phyloP scores from a whole-genome alignment of 805 yeast species.

The Metahyphopichia silvanorum region DNA sequence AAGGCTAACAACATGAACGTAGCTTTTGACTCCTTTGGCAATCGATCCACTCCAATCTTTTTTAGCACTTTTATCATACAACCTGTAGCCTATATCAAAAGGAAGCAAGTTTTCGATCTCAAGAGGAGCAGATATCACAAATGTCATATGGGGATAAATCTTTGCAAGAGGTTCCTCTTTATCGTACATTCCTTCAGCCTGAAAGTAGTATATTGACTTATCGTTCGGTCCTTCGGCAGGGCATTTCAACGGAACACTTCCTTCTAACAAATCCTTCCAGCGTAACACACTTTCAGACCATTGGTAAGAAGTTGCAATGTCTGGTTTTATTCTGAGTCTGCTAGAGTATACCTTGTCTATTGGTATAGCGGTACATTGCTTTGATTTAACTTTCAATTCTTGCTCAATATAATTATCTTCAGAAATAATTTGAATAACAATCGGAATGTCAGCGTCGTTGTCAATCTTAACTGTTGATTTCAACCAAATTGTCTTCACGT shows the following conservation, averaged over 20 bases:
- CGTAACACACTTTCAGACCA: conserved; percentile 65
- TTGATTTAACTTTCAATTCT: conserved; percentile 46
- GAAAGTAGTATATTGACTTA: conserved; percentile 58
- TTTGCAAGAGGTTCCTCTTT: conserved; percentile 65
- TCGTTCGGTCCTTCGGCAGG: conserved; percentile 36
- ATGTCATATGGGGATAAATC: conserved; percentile 80
- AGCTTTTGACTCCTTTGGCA: conserved; percentile 61
- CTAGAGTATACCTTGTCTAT: conserved; percentile 63
- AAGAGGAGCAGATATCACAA: conserved; percentile 79
- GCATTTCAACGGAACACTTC: conserved; percentile 61
- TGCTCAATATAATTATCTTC: conserved; percentile 25
- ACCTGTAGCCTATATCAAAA: conserved; percentile 67
- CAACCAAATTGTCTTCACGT: conserved; percentile 73
- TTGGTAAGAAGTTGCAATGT: conserved; percentile 47
- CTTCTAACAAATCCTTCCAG: conserved; percentile 61
- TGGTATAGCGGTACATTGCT: conserved; percentile 65
- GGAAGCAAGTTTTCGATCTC: conserved; percentile 85
- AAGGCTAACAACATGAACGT: conserved; percentile 77
- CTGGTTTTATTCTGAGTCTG: conserved; percentile 60
- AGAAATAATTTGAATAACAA: conserved; percentile 44
- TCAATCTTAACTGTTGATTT: conserved; percentile 71
- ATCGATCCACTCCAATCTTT: conserved; percentile 65
- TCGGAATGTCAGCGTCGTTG: conserved; percentile 59
- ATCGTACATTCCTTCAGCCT: conserved; percentile 65
- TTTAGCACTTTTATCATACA: conserved; percentile 71